Evolutionary conservation across 169 alveolate genomes (phyloP), one percentile per base, ranked within the genome.

Genomic region (Plasmodium sp.): DNA sequence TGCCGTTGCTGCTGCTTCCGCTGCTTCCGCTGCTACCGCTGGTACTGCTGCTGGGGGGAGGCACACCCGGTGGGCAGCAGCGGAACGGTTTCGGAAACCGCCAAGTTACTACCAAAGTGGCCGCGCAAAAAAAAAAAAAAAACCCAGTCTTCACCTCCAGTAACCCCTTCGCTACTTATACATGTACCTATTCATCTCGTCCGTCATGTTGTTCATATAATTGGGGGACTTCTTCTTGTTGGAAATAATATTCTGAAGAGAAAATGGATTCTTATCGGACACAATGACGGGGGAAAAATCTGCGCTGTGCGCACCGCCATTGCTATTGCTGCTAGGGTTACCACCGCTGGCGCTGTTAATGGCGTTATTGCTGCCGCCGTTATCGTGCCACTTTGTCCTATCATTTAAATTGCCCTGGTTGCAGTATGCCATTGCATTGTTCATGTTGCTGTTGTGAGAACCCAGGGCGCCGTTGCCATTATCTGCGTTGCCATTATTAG

Each of bases 241-340:
- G 4, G 92, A 73, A 33, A 92, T 92, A 45, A 92, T 71, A 81
- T 92, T 92, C 56, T 92, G 92, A 16, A 92, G 72, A 72, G 95
- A 92, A 72, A 92, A 92, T 12, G 95, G 95, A 72, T 92, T 92
- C 82, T 92, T 92, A 92, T 92, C 95, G 16, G 95, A 81, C 22
- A 92, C 92, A 83, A 16, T 92, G 27, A 82, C 79, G 16, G 95
- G 73, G 2, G 95, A 71, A 92, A 92, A 82, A 82, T 92, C 92
- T 5, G 83, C 56, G 62, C 41, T 92, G 33, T 75, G 41, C 10
- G 73, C 22, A 86, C 48, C 84, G 4, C 71, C 84, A 77, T 14
- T 43, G 33, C 33, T 67, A 67, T 27, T 67, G 12, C 39, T 22
- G n/a, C 77, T 67, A 51, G 6, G 62, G 62, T 51, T 51, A 67